Evolutionary conservation across 1,284 basidiomycete genomes (phyloP), one percentile per base, ranked within the genome.

Genomic region (Coniophora puteana): DNA sequence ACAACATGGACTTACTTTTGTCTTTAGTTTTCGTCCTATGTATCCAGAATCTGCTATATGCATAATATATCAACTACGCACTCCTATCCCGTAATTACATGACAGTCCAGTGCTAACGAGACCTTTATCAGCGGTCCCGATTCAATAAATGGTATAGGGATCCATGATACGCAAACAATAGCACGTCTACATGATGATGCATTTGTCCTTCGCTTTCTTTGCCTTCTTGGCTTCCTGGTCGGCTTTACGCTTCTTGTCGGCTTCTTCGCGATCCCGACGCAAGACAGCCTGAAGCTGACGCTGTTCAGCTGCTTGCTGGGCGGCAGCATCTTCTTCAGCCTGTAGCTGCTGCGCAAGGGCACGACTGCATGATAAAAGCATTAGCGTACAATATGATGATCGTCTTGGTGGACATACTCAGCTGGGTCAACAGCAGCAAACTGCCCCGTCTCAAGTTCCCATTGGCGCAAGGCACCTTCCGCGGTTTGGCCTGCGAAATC

Each of bases 401-500:
- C 10, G 8, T 6, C 16, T 11, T 25, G 10, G 23, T 8, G 18
- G 16, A 67, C 76, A 38, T 50, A 83, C 77, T 83, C 79, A 11
- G 62, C 69, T 12, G 65, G 71, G 53, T 80, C 77, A 17, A 63
- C 68, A 12, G 67, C 56, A 37, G 66, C 61, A 49, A 55, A 55
- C 41, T 55, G 44, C 4, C 59, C 61, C 1, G 61, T 60, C 32
- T 65, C 62, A 20, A 64, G 53, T 45, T 76, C 72, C 13, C 67
- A 61, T n/a, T 57, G 66, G 26, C 63, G 55, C 28, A 80, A 53
- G 4, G 78, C 72, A 28, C 71, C 75, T 54, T 87, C 82, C 8
- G 78, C 80, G 1, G 81, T 79, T 45, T 81, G 61, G 4, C 86
- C 88, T 1, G 85, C 87, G 51, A 82, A 86, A 54, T 91, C 87